phyloP scores from a whole-genome alignment of 2,329 filamentous ascomycete species.

The Leptographium flavum region DNA sequence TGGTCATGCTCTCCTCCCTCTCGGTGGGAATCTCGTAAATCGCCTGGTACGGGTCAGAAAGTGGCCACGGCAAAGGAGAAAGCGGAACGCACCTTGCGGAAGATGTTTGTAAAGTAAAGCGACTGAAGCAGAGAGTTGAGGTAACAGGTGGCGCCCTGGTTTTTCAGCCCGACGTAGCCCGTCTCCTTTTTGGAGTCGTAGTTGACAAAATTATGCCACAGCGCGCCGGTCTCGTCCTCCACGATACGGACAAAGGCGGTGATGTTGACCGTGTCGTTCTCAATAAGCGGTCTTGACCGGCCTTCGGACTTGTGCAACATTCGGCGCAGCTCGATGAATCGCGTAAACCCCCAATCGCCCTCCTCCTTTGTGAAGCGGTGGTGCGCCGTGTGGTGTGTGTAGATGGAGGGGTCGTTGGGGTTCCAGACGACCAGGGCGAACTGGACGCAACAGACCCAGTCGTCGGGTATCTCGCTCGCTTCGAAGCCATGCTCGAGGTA shows the following conservation, averaged over 20 bases:
- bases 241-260: conserved; percentile 72
- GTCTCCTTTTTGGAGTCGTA: conserved; percentile 99
- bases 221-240: conserved; percentile 74
- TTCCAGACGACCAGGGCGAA: conserved; percentile 94
- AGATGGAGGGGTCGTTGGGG: conserved; percentile 77
- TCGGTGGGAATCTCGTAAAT: conserved; percentile 96
- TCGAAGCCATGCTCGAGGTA: conserved; percentile 94
- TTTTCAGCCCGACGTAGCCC: conserved; percentile 89
- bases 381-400: conserved; percentile 68
- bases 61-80: background rate
- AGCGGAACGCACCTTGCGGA: conserved; percentile 55
- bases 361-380: conserved; percentile 95
- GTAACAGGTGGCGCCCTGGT: conserved; percentile 89
- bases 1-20: conserved; percentile 62
- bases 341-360: conserved; percentile 97
- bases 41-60: conserved; percentile 36
- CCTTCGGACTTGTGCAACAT: conserved; percentile 67
- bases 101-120: conserved; percentile 78
- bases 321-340: conserved; percentile 76
- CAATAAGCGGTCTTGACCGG: conserved; percentile 53
- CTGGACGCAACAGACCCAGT: conserved; percentile 94
- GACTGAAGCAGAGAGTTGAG: conserved; percentile 75
- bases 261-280: conserved; percentile 64
- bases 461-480: conserved; percentile 59
- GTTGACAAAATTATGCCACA: conserved; percentile 85